Evolutionary conservation across 768 basidiomycete genomes (phyloP).

Genomic region (Termitomyces heimii): DNA sequence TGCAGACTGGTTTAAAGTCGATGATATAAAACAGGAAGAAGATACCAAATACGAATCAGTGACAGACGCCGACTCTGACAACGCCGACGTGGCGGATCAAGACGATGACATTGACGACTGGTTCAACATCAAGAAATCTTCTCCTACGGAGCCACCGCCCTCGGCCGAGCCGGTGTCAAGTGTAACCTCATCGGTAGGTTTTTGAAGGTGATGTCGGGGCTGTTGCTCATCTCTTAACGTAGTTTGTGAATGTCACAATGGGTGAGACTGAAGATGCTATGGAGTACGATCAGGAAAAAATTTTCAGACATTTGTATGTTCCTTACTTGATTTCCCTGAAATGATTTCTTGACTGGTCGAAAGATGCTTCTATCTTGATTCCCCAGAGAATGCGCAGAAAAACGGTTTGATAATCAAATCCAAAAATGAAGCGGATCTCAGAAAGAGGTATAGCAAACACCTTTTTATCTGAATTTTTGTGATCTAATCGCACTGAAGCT

Average conservation of each 20-base stretch:
- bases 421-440: constrained; percentile 47
- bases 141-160: constrained; percentile 3
- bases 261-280: constrained; percentile 63
- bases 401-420: constrained; percentile 57
- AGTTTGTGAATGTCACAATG: constrained; percentile 46
- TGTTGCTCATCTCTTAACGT: background rate
- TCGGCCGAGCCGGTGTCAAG: background rate
- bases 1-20: constrained; percentile 59
- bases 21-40: constrained; percentile 19
- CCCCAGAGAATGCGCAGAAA: constrained; percentile 61
- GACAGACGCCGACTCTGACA: constrained; percentile 66
- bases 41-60: constrained; percentile 38
- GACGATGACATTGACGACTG: constrained; percentile 33
- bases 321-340: background rate
- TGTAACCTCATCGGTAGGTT: constrained; percentile 5
- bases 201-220: background rate
- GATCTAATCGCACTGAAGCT: constrained; percentile 33
- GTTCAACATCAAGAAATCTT: constrained; percentile 26
- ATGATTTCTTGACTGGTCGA: background rate
- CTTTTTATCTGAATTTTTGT: background rate
- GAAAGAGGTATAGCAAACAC: constrained; percentile 37
- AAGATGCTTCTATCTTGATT: constrained; percentile 89
- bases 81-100: constrained; percentile 46
- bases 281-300: constrained; percentile 73
- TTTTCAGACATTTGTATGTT: constrained; percentile 80